A percentile compares a stretch with the other conserved stretches of the same genome.
Evolutionary conservation across 2,329 filamentous ascomycete species (phyloP).

Genomic region (Lecanicillium sp.): DNA sequence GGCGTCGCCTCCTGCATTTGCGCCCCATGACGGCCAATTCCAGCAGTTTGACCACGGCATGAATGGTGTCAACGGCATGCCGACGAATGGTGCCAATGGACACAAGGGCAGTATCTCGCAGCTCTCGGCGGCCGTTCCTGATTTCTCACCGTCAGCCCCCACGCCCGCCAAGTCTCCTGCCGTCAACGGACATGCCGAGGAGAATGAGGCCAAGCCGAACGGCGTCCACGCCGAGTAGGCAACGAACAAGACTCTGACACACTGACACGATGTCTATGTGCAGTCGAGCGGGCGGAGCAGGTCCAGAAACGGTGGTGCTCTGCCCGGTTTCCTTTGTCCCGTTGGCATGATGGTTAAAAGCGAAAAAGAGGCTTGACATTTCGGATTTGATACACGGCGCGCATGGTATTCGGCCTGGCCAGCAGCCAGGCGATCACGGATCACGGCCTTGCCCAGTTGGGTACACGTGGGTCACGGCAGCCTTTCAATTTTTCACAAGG

Average conservation of each 20-base stretch:
- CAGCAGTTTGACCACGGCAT: conserved; percentile 26
- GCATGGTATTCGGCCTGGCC: neutral
- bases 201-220: conserved; percentile 15
- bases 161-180: conserved; percentile 3
- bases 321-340: conserved; percentile 1
- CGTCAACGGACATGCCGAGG: conserved; percentile 15
- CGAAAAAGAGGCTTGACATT: conserved; percentile 3
- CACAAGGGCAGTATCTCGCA: conserved; percentile 20
- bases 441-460: conserved; percentile 6
- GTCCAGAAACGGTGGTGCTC: neutral
- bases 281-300: conserved; percentile 1
- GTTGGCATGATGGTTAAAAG: conserved; percentile 5
- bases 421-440: conserved; percentile 1
- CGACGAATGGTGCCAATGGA: conserved; percentile 15
- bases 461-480: neutral
- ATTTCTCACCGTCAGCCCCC: conserved; percentile 27
- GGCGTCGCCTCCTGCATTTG: conserved; percentile 20
- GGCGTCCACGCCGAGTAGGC: conserved; percentile 18
- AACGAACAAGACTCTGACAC: neutral
- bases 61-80: conserved; percentile 26
- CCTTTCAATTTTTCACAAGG: conserved; percentile 1
- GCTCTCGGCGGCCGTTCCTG: conserved; percentile 30
- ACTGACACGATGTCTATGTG: too few species aligned
- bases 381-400: conserved; percentile 5
- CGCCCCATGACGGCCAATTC: conserved; percentile 19